phyloP scores from a whole-genome alignment of 352 stramenopile species.

The Globisporangium megalacanthum region DNA sequence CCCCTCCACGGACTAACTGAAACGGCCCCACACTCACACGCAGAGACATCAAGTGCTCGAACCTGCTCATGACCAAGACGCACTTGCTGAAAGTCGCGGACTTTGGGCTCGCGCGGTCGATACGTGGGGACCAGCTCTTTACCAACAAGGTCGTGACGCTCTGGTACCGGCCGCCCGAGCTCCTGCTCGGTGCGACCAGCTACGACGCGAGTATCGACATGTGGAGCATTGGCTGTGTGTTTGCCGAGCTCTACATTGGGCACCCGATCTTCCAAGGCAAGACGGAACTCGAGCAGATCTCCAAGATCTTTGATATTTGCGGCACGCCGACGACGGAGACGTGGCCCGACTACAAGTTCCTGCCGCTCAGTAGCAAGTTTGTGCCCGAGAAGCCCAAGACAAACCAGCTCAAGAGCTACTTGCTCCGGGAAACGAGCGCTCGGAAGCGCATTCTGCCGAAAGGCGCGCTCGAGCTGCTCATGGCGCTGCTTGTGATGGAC shows the following conservation, averaged over 20 bases:
- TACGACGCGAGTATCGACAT: conserved; percentile 94
- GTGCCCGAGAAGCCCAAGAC: conserved; percentile 74
- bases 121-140: conserved; percentile 81
- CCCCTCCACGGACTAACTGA: not conserved
- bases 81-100: conserved; percentile 84
- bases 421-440: conserved; percentile 66
- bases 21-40: not conserved
- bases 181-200: conserved; percentile 90
- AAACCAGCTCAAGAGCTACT: conserved; percentile 56
- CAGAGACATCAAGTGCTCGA: conserved; percentile 93
- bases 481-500: conserved; percentile 94
- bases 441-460: conserved; percentile 80
- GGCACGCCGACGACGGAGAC: conserved; percentile 74
- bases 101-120: conserved; percentile 81
- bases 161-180: conserved; percentile 93
- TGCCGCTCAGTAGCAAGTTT: conserved; percentile 78
- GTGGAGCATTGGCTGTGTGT: conserved; percentile 93
- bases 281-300: conserved; percentile 85
- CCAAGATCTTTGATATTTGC: conserved; percentile 86
- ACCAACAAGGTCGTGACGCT: conserved; percentile 96
- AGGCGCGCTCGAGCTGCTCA: conserved; percentile 89
- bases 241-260: conserved; percentile 83
- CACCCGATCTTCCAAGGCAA: conserved; percentile 85
- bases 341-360: conserved; percentile 85
- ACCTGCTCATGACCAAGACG: conserved; percentile 71